Conservation (phyloP, 2,329 filamentous ascomycete species). For the Neoarthrinium moseri region DNA sequence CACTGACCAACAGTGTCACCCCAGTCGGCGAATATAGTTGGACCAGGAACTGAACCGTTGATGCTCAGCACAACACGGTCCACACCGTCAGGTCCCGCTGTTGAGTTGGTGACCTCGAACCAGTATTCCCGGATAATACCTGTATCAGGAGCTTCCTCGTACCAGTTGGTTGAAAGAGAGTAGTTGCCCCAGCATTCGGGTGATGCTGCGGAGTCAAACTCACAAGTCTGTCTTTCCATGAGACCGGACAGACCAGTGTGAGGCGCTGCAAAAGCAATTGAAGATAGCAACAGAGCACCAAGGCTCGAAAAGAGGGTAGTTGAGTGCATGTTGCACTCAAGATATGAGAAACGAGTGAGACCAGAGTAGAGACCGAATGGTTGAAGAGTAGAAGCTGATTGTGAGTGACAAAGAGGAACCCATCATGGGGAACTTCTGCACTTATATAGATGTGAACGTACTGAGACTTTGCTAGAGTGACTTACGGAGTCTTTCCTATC, state of each 20-base stretch:
- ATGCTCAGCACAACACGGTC: slow-evolving; percentile 29
- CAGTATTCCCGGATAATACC: slow-evolving; percentile 35
- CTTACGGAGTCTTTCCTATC: not conserved
- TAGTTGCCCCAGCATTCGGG: slow-evolving; percentile 33
- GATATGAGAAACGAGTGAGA: not conserved
- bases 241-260: not conserved
- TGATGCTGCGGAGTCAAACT: slow-evolving; percentile 4
- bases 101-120: slow-evolving; percentile 20
- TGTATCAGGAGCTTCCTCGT: slow-evolving; percentile 29
- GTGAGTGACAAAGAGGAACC: not conserved
- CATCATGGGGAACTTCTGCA: not conserved
- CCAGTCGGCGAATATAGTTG: slow-evolving; percentile 46
- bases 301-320: not conserved
- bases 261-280: not conserved
- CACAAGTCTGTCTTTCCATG: not conserved
- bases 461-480: too few relatives aligned
- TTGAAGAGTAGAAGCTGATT: not conserved
- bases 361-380: not conserved
- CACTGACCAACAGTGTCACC: slow-evolving; percentile 37
- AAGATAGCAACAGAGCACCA: slow-evolving; percentile 4
- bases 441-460: slow-evolving; percentile 4
- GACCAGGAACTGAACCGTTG: slow-evolving; percentile 32
- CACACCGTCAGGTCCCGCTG: slow-evolving; percentile 32
- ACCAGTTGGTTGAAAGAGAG: slow-evolving; percentile 33
- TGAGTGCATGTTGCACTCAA: slow-evolving; percentile 3